A percentile compares a stretch with the other conserved stretches of the same genome.
phyloP scores from a whole-genome alignment of 2,329 filamentous ascomycete genomes.

The Penicillium sp. region DNA sequence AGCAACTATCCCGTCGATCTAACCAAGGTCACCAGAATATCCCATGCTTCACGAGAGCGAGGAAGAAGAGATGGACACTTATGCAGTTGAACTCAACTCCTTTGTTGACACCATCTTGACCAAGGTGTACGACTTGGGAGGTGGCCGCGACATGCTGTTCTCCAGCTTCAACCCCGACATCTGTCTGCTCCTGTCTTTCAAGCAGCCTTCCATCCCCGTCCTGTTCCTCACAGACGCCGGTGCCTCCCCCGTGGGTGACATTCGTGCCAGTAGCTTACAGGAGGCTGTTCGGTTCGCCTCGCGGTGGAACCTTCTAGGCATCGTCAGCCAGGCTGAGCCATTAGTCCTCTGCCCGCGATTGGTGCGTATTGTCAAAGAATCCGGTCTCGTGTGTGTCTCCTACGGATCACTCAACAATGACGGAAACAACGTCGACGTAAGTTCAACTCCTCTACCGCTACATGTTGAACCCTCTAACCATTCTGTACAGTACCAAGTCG shows the following conservation, averaged over 20 bases:
- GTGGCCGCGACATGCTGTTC: slow-evolving; percentile 88
- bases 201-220: slow-evolving; percentile 94
- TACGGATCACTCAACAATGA: slow-evolving; percentile 93
- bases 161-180: slow-evolving; percentile 97
- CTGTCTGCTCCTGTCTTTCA: slow-evolving; percentile 88
- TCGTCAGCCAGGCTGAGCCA: slow-evolving; percentile 84
- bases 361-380: slow-evolving; percentile 90
- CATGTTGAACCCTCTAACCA: not conserved
- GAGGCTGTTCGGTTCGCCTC: slow-evolving; percentile 93
- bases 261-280: slow-evolving; percentile 84
- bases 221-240: slow-evolving; percentile 92
- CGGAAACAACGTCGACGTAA: slow-evolving; percentile 75
- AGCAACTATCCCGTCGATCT: slow-evolving; percentile 29
- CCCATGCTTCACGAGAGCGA: slow-evolving; percentile 96
- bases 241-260: slow-evolving; percentile 74
- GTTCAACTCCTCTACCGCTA: slow-evolving; percentile 23
- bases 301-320: slow-evolving; percentile 88
- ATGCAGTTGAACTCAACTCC: slow-evolving; percentile 90
- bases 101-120: slow-evolving; percentile 91
- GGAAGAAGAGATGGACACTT: slow-evolving; percentile 94
- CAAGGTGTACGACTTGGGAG: slow-evolving; percentile 82
- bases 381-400: slow-evolving; percentile 86
- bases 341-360: slow-evolving; percentile 84
- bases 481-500: slow-evolving; percentile 68
- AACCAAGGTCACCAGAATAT: slow-evolving; percentile 58